phyloP scores from a whole-genome alignment of 176 grass and related monocot species.

The Oryza glumipatula region DNA sequence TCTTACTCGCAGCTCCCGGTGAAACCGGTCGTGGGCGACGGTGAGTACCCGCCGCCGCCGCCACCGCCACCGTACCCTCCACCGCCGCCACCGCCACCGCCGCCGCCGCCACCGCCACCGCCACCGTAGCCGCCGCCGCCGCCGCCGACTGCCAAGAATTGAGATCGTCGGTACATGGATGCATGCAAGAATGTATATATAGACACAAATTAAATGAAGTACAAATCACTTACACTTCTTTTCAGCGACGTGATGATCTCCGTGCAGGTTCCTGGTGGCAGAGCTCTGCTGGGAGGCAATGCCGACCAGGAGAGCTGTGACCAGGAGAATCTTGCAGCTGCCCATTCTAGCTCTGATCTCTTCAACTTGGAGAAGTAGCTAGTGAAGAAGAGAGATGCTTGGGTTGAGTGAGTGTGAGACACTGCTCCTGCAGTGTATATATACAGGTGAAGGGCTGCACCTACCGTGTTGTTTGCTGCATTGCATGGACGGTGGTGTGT shows the following conservation, averaged over 20 bases:
- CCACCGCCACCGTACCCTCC: background rate
- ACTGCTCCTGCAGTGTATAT: conserved; percentile 39
- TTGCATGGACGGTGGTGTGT: background rate
- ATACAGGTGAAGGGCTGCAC: conserved; percentile 13
- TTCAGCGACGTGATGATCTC: conserved; percentile 45
- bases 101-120: background rate
- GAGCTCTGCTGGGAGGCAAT: conserved; percentile 57
- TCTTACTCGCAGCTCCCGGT: conserved; percentile 81
- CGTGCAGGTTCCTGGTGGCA: conserved; percentile 46
- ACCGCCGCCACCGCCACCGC: background rate
- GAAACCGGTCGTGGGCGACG: conserved; percentile 31
- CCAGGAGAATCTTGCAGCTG: conserved; percentile 49
- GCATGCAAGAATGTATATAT: background rate
- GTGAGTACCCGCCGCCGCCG: conserved; percentile 41
- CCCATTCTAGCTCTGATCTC: background rate
- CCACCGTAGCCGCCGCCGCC: conserved; percentile 31
- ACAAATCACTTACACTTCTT: conserved; percentile 45
- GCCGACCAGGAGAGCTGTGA: conserved; percentile 59
- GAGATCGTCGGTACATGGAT: background rate
- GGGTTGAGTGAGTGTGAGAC: conserved; percentile 27
- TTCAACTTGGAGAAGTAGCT: conserved; percentile 9
- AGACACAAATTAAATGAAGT: background rate
- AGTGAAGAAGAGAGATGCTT: background rate
- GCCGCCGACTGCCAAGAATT: conserved; percentile 36
- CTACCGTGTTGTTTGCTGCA: conserved; percentile 27